phyloP scores from a whole-genome alignment of 108 stramenopile species.

The Pseudonitzschia delicatissima region DNA sequence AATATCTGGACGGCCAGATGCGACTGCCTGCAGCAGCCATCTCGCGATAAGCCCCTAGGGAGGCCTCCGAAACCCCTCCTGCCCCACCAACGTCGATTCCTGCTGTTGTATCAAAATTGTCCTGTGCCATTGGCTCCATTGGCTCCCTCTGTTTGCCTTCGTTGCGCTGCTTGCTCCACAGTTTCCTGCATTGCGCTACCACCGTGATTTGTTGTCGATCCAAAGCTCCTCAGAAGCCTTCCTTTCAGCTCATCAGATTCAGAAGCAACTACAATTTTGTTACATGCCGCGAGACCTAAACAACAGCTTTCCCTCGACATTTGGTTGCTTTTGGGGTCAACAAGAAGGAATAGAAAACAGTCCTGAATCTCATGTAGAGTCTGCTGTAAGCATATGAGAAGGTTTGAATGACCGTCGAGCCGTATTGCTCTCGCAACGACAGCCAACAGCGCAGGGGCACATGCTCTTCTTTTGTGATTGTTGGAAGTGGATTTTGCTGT shows the following conservation, averaged over 20 bases:
- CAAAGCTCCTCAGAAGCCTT: slow-evolving; percentile 69
- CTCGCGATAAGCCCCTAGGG: slow-evolving; percentile 79
- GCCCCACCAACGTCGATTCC: slow-evolving; percentile 70
- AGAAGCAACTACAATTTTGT: slow-evolving; percentile 44
- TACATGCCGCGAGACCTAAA: slow-evolving; percentile 74
- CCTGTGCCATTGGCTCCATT: slow-evolving; percentile 22
- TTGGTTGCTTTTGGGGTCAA: slow-evolving; percentile 80
- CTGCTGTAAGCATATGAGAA: slow-evolving; percentile 40
- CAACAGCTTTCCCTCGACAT: slow-evolving; percentile 78
- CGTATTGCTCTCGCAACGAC: slow-evolving; percentile 61
- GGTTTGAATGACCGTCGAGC: slow-evolving; percentile 21
- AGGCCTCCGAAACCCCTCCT: slow-evolving; percentile 74
- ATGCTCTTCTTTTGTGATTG: slow-evolving; percentile 61
- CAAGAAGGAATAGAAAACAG: slow-evolving; percentile 66
- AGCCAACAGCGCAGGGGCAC: slow-evolving; percentile 62
- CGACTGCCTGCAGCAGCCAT: slow-evolving; percentile 75
- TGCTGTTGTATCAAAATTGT: slow-evolving; percentile 23
- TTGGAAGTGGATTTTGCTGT: slow-evolving; percentile 45
- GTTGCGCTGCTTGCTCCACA: slow-evolving; percentile 45
- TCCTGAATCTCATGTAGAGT: slow-evolving; percentile 53
- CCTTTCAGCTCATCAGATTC: slow-evolving; percentile 42
- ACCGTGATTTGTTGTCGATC: slow-evolving; percentile 76
- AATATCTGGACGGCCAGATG: slow-evolving; percentile 63
- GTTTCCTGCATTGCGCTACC: slow-evolving; percentile 81
- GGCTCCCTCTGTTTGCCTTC: slow-evolving; percentile 26